Percentiles rank a stretch among this genome's conserved stretches.
Conservation (phyloP, 495 filamentous ascomycete species). For the Schizothecium vesticola region DNA sequence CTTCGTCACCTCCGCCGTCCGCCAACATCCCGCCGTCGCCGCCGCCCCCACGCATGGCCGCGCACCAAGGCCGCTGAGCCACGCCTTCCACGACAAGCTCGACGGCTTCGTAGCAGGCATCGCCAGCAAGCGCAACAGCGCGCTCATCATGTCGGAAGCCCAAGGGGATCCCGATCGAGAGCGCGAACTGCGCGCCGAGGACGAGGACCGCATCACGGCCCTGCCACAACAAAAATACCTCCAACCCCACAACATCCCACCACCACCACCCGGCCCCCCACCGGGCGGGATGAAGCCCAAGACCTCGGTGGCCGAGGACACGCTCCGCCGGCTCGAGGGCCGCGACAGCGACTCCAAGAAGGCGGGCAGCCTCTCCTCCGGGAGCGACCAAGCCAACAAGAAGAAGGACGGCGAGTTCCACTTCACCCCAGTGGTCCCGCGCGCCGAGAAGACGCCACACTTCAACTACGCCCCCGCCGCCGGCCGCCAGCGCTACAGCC, state of each 20-base stretch:
- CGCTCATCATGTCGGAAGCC: constrained; percentile 73
- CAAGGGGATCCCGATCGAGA: constrained; percentile 72
- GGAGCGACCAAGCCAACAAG: constrained; percentile 22
- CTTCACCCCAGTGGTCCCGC: constrained; percentile 45
- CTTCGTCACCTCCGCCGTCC: constrained; percentile 74
- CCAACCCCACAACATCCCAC: constrained; percentile 45
- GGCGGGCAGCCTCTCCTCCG: constrained; percentile 6
- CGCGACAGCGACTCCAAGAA: constrained; percentile 23
- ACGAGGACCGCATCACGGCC: constrained; percentile 77
- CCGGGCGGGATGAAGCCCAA: constrained; percentile 26
- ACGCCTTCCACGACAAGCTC: constrained; percentile 73
- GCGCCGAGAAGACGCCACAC: constrained; percentile 36
- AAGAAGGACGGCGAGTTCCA: constrained; percentile 46
- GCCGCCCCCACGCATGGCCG: constrained; percentile 36
- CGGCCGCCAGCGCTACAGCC: constrained; percentile 34
- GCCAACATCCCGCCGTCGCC: constrained; percentile 33
- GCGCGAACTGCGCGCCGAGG: constrained; percentile 73
- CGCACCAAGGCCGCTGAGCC: constrained; percentile 56
- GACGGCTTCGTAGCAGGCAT: constrained; percentile 76
- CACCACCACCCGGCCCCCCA: constrained; percentile 38
- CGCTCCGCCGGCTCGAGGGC: constrained; percentile 41
- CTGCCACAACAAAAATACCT: constrained; percentile 61
- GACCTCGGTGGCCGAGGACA: constrained; percentile 35
- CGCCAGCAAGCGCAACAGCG: constrained; percentile 73
- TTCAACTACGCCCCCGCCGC: constrained; percentile 50